Conservation (phyloP, 495 filamentous ascomycete species). For the Neurospora terricola region DNA sequence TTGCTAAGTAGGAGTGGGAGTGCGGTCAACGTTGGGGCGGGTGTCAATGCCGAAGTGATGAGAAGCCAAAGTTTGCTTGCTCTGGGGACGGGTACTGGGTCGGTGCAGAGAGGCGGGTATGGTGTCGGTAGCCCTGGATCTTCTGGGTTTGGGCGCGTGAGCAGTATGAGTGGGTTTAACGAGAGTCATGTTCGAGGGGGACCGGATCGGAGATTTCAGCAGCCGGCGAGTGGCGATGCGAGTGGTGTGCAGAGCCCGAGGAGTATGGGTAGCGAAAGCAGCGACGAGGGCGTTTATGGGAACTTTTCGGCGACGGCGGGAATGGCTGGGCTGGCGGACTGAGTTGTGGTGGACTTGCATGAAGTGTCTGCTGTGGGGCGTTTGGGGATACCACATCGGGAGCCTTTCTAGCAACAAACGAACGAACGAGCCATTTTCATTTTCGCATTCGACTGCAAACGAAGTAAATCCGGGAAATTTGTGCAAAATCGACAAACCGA, state of each 20-base stretch:
- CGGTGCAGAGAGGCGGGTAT: conserved; percentile 3
- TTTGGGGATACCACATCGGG: no score
- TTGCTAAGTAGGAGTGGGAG: conserved; percentile 34
- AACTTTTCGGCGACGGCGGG: conserved; percentile 36
- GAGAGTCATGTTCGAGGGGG: conserved; percentile 5
- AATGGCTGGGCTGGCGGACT: conserved; percentile 23
- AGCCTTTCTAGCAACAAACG: neutral
- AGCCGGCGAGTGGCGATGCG: conserved; percentile 29
- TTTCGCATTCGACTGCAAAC: neutral
- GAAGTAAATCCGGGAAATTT: neutral
- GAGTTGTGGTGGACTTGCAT: neutral
- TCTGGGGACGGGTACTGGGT: conserved; percentile 11
- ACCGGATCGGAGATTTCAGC: conserved; percentile 8
- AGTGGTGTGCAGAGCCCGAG: conserved; percentile 35
- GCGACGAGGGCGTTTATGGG: conserved; percentile 43
- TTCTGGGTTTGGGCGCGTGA: conserved; percentile 5
- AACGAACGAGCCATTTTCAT: neutral
- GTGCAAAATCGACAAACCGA: neutral
- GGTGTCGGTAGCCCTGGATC: conserved; percentile 1
- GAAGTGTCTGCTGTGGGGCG: no score
- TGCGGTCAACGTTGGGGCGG: conserved; percentile 32
- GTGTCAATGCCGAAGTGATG: conserved; percentile 31
- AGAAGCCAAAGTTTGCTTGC: conserved; percentile 29
- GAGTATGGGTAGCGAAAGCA: conserved; percentile 32
- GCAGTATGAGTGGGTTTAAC: conserved; percentile 13